Evolutionary conservation across 2,329 filamentous ascomycete genomes (phyloP), one percentile per base, ranked within the genome.

Genomic region (Diaporthe vexans): DNA sequence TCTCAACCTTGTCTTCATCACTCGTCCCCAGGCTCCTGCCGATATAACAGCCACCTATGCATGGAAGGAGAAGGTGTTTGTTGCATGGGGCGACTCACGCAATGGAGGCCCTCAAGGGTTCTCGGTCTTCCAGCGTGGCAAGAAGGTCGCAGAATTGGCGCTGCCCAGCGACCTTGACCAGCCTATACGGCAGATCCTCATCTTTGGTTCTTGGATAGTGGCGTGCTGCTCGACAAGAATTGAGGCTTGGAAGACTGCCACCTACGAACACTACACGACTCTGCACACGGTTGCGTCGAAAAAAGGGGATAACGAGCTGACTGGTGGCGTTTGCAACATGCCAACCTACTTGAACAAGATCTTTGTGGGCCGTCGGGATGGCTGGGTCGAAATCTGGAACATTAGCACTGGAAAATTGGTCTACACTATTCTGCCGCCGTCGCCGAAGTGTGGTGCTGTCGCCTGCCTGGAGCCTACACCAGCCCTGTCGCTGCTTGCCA

Each of bases 291-390:
- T 89, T 75, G 86, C 89, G 0, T 85, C 88, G 1, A 85, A 85
- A 76, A 86, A 90, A 43, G 88, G 88, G 26, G 90, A 90, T 72
- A 92, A 91, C 78, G 86, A 92, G 77, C 91, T 98, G 73, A 95
- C 94, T 0, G 94, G 94, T 33, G 91, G 93, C 67, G 89, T 98
- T 78, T 93, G 92, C 81, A 97, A 91, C 79, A 95, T 98, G 93
- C 95, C 96, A 1, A 98, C 97, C 0, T 97, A 95, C 83, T 84
- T 99, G 75, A 99, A 99, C 87, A 99, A 99, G 84, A 90, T 99
- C 58, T 95, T 98, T 77, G 94, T 95, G 3, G 97, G 95, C 13
- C 92, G 95, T 79, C 90, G 90, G 76, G 95, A 99, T 82, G 97
- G 97, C 9, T 93, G 92, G 82, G 92, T 98, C 11, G 97, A 99